Evolutionary conservation across 805 yeast genomes (phyloP), one percentile per base, ranked within the genome.

Genomic region (Nakazawaea ishiwadae): DNA sequence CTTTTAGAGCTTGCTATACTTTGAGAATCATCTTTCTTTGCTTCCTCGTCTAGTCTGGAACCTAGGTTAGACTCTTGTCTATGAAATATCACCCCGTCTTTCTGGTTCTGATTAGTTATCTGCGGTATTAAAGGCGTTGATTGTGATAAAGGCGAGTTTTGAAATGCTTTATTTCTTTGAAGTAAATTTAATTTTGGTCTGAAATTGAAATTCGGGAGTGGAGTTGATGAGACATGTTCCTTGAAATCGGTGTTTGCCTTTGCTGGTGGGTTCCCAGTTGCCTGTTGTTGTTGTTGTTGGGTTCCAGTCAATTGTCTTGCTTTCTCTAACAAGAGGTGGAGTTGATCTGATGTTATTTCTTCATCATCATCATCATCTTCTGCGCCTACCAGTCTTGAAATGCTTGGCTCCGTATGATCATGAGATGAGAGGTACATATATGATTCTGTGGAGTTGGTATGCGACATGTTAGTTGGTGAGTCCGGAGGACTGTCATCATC

Each of bases 81-180:
- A 10, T 10, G 27, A 24, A 3, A 3, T n/a, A 24, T 24, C 27
- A 24, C n/a, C n/a, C n/a, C n/a, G n/a, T n/a, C n/a, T n/a, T n/a
- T n/a, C n/a, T n/a, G n/a, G n/a, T 31, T 23, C 21, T 27, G 31
- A 24, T 33, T 14, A 5, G 32, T 26, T 3, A 15, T 12, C 19
- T 37, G 29, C 7, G 20, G 16, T 4, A 39, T 23, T 16, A 41
- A 18, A 14, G 44, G 44, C n/a, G 45, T 42, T 23, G 45, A 42
- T 20, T 42, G 45, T 21, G 45, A 42, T 14, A 42, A 30, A 15
- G 42, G 45, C 8, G 40, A 35, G 5, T 35, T 14, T 30, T 18
- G 36, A 24, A 33, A 35, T 9, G 28, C 28, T 10, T 26, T 28
- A 16, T 41, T 32, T 14, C 24, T 39, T 15, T 36, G 26, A 3